Evolutionary conservation across 192 early-diverging fungal genomes (phyloP), one percentile per base, ranked within the genome.

Genomic region (Entophlyctis helioformis): DNA sequence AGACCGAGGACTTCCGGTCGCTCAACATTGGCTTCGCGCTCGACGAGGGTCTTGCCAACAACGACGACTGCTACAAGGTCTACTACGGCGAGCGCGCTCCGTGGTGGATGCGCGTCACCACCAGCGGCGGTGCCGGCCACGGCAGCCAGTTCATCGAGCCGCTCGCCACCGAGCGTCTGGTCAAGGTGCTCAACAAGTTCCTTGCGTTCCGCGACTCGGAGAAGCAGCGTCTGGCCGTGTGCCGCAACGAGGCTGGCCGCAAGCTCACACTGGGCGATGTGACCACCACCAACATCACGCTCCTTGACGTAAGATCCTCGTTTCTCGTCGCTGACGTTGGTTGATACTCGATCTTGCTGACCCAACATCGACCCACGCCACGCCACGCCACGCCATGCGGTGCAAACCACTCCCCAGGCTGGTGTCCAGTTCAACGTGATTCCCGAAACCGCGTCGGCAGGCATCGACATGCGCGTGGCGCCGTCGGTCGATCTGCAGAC

Each of bases 61-160:
- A 9, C 37, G 78, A 64, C 15, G 44, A 74, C 28, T 63, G 47
- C 0, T 61, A 83, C 54, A 80, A 81, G 54, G 81, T 88, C 45
- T 92, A 84, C 62, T 86, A 89, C 51, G 86, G 83, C 38, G 86
- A 92, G 60, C 69, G 86, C 9, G 71, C 83, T 39, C 72, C 78
- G 21, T 92, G 89, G 85, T 92, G 86, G 85, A 64, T 83, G 51
- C 72, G 67, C 51, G 53, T 89, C 51, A 75, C 57, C 0, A 78
- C 87, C 3, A 69, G 44, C 10, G 88, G 88, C 0, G 69, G 74
- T 13, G 77, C 82, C 0, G 89, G 89, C 2, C 89, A 92, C 51
- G 89, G 85, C 38, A 80, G 76, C 44, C 83, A 86, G 56, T 87
- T 91, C 46, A 81, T 91, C 36, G 47, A 80, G 46, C 69, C 81